Base-by-base conservation (phyloP, 192 early-diverging fungal species). In the Jimgerdemannia lactiflua region DNA sequence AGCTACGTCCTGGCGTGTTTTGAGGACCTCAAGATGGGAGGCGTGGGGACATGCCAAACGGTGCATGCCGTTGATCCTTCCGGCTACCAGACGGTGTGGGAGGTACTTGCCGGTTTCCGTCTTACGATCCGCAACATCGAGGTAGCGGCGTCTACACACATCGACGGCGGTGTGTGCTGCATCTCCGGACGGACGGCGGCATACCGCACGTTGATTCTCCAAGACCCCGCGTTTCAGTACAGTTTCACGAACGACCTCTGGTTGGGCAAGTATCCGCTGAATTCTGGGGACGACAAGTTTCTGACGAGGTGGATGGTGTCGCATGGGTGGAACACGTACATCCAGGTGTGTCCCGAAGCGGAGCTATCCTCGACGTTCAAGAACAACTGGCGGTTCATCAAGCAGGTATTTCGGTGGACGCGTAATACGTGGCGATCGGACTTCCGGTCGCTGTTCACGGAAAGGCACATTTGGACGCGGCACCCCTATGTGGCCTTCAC, bases 271-370 rank as follows among this genome's bases (percentile, higher is more conserved):
- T 89, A 88, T 69, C 86, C 86, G 67, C 80, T 89, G 43, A 88
- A 90, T 70, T 86, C 85, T 9, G 89, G 89, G 29, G 89, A 90
- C 72, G 89, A 90, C 75, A 90, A 90, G 69, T 90, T 90, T 71
- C 74, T 90, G 54, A 90, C 89, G 3, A 80, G 89, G 39, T 90
- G 89, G 89, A 79, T 89, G 76, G 86, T 89, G 69, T 85, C 88
- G 3, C 87, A 90, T 76, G 78, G 79, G 4, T 90, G 89, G 89
- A 76, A 77, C 44, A 89, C 88, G 14, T 86, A 79, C 74, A 85
- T 90, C 19, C 89, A 90, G 72, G 82, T 83, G 14, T 86, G 86
- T 66, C 84, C 86, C 11, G 81, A 89, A 75, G 89, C 85, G 64
- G 88, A 89, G 42, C 79, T 90, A 3, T 74, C 41, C 20, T 90